Conservation (phyloP, 2,329 filamentous ascomycete genomes). For the Colletotrichum tamarilloi region DNA sequence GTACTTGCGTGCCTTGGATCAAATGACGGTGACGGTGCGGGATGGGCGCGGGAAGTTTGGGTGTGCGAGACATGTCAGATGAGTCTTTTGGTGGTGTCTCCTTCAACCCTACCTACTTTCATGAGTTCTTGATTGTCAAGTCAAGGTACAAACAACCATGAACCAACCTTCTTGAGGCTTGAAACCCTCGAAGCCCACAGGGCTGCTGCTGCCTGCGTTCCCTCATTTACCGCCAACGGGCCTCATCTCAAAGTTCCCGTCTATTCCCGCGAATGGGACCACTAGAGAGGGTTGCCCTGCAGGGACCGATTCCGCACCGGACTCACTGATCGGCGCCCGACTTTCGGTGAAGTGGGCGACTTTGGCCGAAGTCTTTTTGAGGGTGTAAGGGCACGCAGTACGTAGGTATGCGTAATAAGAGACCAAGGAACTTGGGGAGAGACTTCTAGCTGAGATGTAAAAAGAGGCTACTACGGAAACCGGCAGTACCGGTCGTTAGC, state of each 20-base stretch:
- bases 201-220: neutral
- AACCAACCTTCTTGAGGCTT: neutral
- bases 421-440: neutral
- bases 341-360: neutral
- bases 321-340: neutral
- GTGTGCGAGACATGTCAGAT: slow-evolving; percentile 27
- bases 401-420: too few species aligned
- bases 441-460: neutral
- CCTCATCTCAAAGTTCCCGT: slow-evolving; percentile 24
- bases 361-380: neutral
- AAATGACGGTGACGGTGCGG: slow-evolving; percentile 35
- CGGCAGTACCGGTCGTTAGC: neutral
- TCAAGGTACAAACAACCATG: neutral
- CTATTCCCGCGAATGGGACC: slow-evolving; percentile 25
- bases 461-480: neutral
- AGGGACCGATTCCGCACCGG: slow-evolving; percentile 19
- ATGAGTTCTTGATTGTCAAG: neutral
- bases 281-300: neutral
- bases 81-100: slow-evolving; percentile 1
- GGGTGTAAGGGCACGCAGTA: too few species aligned
- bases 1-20: slow-evolving; percentile 20
- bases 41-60: slow-evolving; percentile 26
- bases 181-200: neutral
- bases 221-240: slow-evolving; percentile 6
- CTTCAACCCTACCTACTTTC: neutral